A percentile compares a stretch with the other conserved stretches of the same genome.
Evolutionary conservation across 2,329 filamentous ascomycete genomes (phyloP).

Genomic region (Amauroascus verrucosus): DNA sequence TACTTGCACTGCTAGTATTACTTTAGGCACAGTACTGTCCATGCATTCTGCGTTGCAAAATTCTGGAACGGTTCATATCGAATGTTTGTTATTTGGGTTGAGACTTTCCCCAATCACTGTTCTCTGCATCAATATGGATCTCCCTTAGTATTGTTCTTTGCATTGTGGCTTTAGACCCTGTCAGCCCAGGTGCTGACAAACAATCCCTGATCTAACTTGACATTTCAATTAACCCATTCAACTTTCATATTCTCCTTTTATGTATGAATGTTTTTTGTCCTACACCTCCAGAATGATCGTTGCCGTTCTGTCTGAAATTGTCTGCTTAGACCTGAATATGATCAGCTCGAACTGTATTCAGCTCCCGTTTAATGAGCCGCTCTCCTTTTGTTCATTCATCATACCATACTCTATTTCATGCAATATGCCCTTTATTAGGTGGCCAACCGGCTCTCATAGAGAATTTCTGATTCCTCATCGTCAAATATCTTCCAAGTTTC

Average conservation of each 20-base stretch:
- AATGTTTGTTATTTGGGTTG: slow-evolving; percentile 9
- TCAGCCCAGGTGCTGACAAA: slow-evolving; percentile 3
- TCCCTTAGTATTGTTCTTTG: slow-evolving; percentile 15
- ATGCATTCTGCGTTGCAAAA: background rate
- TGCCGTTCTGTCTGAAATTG: slow-evolving; percentile 4
- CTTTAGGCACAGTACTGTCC: too few species aligned
- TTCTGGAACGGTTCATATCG: background rate
- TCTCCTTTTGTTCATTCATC: slow-evolving; percentile 1
- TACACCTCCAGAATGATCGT: slow-evolving; percentile 1
- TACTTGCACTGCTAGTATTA: too few species aligned
- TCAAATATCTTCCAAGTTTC: background rate
- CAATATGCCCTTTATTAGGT: background rate
- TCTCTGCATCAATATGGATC: slow-evolving; percentile 12
- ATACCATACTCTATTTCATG: background rate
- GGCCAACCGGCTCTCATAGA: background rate
- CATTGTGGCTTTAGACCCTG: slow-evolving; percentile 7
- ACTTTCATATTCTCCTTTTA: slow-evolving; percentile 6
- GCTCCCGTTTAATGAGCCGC: background rate
- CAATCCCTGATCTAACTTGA: background rate
- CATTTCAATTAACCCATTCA: background rate
- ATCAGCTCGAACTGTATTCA: background rate
- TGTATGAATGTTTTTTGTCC: slow-evolving; percentile 11
- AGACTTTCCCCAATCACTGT: slow-evolving; percentile 9
- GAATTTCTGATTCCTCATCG: background rate
- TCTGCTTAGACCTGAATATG: slow-evolving; percentile 3